A percentile compares a stretch with the other conserved stretches of the same genome.
Conservation (phyloP, 768 basidiomycete genomes). For the Russula sp. region DNA sequence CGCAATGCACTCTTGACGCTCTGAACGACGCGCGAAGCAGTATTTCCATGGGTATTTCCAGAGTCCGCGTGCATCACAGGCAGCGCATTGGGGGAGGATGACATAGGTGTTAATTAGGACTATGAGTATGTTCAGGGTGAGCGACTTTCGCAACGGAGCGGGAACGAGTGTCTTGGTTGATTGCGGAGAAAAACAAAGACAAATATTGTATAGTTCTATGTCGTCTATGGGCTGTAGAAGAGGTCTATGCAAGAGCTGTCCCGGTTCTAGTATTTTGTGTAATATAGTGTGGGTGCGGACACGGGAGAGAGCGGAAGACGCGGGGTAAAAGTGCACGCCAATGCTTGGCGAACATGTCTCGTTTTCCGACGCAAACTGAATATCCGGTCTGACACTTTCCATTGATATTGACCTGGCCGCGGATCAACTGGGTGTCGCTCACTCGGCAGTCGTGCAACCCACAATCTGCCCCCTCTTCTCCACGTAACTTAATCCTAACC, state of each 20-base stretch:
- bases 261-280: slow-evolving; percentile 1
- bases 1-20: slow-evolving; percentile 63
- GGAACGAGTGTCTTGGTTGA: neutral
- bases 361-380: neutral
- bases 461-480: slow-evolving; percentile 29
- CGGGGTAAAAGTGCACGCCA: neutral
- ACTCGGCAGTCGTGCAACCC: slow-evolving; percentile 55
- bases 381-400: neutral
- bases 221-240: slow-evolving; percentile 1
- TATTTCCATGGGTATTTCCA: slow-evolving; percentile 41
- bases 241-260: slow-evolving; percentile 1
- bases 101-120: slow-evolving; percentile 19
- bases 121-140: slow-evolving; percentile 5
- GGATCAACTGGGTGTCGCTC: slow-evolving; percentile 66
- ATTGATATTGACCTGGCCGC: slow-evolving; percentile 40
- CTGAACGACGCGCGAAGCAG: slow-evolving; percentile 41
- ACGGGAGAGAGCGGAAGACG: slow-evolving; percentile 10
- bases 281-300: neutral
- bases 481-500: slow-evolving; percentile 3
- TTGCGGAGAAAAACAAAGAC: neutral
- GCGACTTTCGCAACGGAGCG: neutral
- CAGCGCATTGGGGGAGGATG: slow-evolving; percentile 29
- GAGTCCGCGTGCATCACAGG: slow-evolving; percentile 52
- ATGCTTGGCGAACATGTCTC: neutral
- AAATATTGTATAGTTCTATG: slow-evolving; percentile 11